Percentiles rank a stretch among this genome's conserved stretches.
phyloP scores from a whole-genome alignment of 352 stramenopile genomes.

The Phytophthora megakarya region DNA sequence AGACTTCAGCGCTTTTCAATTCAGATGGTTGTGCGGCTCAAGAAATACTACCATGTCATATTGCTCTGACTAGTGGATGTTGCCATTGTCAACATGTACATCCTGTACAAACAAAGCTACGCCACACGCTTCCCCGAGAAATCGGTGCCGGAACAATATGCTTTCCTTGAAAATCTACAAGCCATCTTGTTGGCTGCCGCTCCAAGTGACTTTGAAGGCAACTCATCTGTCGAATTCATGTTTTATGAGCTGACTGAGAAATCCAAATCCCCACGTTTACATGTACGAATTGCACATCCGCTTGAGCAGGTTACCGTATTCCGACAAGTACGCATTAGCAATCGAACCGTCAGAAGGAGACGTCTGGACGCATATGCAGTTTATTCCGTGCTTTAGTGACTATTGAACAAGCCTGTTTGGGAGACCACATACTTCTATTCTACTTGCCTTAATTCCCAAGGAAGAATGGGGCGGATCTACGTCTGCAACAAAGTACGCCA shows the following conservation, averaged over 20 bases:
- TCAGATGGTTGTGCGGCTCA: neutral
- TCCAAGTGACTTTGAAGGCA: neutral
- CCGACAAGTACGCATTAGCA: neutral
- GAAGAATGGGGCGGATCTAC: neutral
- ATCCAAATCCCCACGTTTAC: neutral
- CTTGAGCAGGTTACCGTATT: neutral
- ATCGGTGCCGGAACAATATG: neutral
- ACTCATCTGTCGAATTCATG: neutral
- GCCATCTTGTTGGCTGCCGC: neutral
- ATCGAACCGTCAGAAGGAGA: neutral
- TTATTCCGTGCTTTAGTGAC: neutral
- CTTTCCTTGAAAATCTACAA: neutral
- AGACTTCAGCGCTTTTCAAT: conserved; percentile 21
- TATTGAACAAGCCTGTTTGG: neutral
- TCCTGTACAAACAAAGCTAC: conserved; percentile 8
- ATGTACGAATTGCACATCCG: neutral
- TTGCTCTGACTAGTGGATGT: conserved; percentile 24
- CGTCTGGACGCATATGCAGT: neutral
- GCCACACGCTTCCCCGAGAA: neutral
- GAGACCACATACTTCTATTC: neutral
- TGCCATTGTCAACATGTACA: conserved; percentile 26
- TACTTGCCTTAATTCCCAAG: neutral
- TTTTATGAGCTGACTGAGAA: neutral
- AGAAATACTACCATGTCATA: neutral
- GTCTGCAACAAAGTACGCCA: neutral